Evolutionary conservation across 768 basidiomycete species (phyloP), one percentile per base, ranked within the genome.

Genomic region (Hericium rajendrae): DNA sequence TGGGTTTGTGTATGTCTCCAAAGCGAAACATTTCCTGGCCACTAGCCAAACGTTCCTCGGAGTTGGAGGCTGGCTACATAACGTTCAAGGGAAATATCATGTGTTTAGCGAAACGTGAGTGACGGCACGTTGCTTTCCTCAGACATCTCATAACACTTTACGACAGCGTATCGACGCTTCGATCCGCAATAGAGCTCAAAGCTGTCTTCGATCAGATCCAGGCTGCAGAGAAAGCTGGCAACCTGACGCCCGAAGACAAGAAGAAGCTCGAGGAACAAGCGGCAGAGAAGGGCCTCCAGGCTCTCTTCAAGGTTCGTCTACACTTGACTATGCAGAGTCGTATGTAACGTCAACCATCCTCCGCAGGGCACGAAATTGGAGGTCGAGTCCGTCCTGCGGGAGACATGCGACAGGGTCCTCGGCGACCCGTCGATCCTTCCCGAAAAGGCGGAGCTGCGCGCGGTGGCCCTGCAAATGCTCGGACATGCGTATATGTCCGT

Each of bases 51-150:
- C 83, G 0, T 73, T 81, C 11, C 74, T 92, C 51, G 92, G 92
- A 26, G 85, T 95, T 15, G 92, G 92, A 12, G 92, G 93, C 6
- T 95, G 92, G 92, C 68, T 94, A 57, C 92, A 94, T 69, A 91
- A 91, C 56, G 89, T 93, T 2, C 89, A 91, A 68, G 89, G 88
- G 12, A 93, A 91, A 72, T 94, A 92, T 52, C 91, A 94, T 66
- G 87, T 94, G 16, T 89, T 95, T 70, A 92, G 90, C 67, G 91
- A 94, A 74, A 93, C 91, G 88, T 90, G 61, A 63, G 88, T 76
- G n/a, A 46, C 50, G 49, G 39, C 57, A n/a, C 26, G 13, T 22
- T 13, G 18, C 8, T 12, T 54, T 2, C 40, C 15, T 2, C 18
- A 12, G 2, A 18, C 50, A 49, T 24, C 46, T 59, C n/a, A 60